Evolutionary conservation across 345 rosid genomes (phyloP), one percentile per base, ranked within the genome.

Genomic region (Eucalyptus tenuipes): DNA sequence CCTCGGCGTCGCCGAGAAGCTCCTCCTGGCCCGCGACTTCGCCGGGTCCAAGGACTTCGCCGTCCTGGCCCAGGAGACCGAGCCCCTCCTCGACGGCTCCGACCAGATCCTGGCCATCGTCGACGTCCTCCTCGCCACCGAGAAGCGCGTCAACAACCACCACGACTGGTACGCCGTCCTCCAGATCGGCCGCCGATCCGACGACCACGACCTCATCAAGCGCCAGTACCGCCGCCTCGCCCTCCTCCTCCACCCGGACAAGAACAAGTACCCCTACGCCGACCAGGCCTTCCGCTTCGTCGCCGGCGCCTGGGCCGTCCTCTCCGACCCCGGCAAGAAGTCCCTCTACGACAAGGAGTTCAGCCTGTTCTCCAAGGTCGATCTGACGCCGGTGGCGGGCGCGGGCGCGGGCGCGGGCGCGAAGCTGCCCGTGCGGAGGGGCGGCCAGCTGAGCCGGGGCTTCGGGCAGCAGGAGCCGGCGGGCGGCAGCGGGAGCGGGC

Each of bases 221-320:
- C 94, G 91, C 61, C 97, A 97, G 91, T 97, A 96, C 90, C 99
- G 97, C 11, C 94, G 95, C 45, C 94, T 96, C 44, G 98, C 98
- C 71, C 93, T 97, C 31, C 98, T 96, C 48, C 96, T 97, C 59
- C 99, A 96, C 89, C 98, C 99, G 0, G 99, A 98, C 91, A 97
- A 98, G 90, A 98, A 96, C 92, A 93, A 92, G 89, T 94, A 87
- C 91, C 93, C 95, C 31, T 94, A 87, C 89, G 94, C 99, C 18
- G 97, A 95, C 85, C 96, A 96, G 33, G 99, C 99, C 15, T 98
- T 98, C 92, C 93, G 92, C 90, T 96, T 96, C 86, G 99, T 96
- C 18, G 93, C 94, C 4, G 98, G 95, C 61, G 98, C 99, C 27
- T 96, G 99, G 99, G 93, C 95, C 5, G 96, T 98, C 22, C 84